phyloP scores from a whole-genome alignment of 2,329 filamentous ascomycete genomes.

The Fusarium lateritium region DNA sequence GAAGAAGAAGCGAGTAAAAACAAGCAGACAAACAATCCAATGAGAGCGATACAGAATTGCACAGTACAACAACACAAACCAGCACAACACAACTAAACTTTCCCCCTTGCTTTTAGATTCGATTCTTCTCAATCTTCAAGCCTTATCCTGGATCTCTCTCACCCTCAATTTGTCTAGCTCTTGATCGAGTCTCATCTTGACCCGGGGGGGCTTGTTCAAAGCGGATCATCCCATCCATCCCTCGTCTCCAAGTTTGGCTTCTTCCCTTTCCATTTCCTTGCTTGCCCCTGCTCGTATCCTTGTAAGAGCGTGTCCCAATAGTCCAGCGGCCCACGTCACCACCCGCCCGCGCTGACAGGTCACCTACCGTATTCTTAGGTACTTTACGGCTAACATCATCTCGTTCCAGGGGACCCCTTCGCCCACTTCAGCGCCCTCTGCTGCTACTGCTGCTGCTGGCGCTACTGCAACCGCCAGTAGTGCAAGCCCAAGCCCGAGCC shows the following conservation, averaged over 20 bases:
- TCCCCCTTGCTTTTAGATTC: neutral
- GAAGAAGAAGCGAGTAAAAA: constrained; percentile 2
- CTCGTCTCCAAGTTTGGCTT: constrained; percentile 1
- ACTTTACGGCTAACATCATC: constrained; percentile 42
- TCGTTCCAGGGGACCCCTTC: constrained; percentile 34
- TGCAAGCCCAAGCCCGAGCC: constrained; percentile 4
- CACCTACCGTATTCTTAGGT: constrained; percentile 7
- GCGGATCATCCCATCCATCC: constrained; percentile 32
- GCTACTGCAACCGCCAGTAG: constrained; percentile 28
- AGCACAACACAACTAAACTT: neutral
- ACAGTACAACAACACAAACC: neutral
- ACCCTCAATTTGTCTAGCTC: constrained; percentile 23
- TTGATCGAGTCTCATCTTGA: constrained; percentile 42
- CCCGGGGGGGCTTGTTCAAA: constrained; percentile 36
- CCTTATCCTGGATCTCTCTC: constrained; percentile 22
- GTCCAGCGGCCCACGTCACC: constrained; percentile 49
- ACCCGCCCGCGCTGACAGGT: constrained; percentile 47
- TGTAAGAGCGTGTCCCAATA: constrained; percentile 35
- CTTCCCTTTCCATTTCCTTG: constrained; percentile 20
- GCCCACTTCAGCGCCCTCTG: constrained; percentile 22
- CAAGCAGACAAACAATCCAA: constrained; percentile 5
- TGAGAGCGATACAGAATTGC: neutral
- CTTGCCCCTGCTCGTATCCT: constrained; percentile 35
- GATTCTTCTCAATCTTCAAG: neutral
- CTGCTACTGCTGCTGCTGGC: constrained; percentile 15